Evolutionary conservation across 768 basidiomycete genomes (phyloP).

Genomic region (Lactarius tabidus): DNA sequence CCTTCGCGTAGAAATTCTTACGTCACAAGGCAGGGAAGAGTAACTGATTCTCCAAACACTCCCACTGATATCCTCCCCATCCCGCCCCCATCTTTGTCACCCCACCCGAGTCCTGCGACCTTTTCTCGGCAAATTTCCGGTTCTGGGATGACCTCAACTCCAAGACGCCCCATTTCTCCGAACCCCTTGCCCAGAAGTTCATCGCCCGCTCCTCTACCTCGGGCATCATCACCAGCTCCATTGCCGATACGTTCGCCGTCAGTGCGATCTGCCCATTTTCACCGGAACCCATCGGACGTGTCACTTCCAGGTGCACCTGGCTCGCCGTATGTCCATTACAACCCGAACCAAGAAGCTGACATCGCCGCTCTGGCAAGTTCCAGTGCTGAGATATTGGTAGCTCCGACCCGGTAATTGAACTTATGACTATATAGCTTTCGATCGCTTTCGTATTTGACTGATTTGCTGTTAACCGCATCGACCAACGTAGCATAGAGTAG

Average conservation of each 20-base stretch:
- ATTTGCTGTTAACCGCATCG: background rate
- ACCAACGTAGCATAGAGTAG: background rate
- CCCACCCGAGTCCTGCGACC: slow-evolving; percentile 11
- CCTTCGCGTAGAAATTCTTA: background rate
- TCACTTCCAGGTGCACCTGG: slow-evolving; percentile 22
- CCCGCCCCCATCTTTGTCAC: slow-evolving; percentile 17
- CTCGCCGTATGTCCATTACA: slow-evolving; percentile 22
- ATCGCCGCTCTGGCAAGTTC: slow-evolving; percentile 21
- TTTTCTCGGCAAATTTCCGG: slow-evolving; percentile 4
- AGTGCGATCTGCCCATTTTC: slow-evolving; percentile 4
- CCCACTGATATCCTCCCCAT: slow-evolving; percentile 14
- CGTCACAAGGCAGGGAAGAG: background rate
- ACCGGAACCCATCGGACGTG: slow-evolving; percentile 10
- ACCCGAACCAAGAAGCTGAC: slow-evolving; percentile 21
- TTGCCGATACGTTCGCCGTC: slow-evolving; percentile 23
- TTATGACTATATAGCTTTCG: background rate
- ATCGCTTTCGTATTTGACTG: background rate
- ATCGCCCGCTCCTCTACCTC: slow-evolving; percentile 19
- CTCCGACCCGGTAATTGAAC: background rate
- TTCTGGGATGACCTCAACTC: background rate
- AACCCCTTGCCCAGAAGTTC: slow-evolving; percentile 14
- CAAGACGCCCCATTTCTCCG: slow-evolving; percentile 12
- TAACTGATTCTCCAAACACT: slow-evolving; percentile 2
- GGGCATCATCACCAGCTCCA: slow-evolving; percentile 16
- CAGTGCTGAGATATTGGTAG: slow-evolving; percentile 14